phyloP scores from a whole-genome alignment of 2,329 filamentous ascomycete genomes.

The Botryotinia narcissicola region DNA sequence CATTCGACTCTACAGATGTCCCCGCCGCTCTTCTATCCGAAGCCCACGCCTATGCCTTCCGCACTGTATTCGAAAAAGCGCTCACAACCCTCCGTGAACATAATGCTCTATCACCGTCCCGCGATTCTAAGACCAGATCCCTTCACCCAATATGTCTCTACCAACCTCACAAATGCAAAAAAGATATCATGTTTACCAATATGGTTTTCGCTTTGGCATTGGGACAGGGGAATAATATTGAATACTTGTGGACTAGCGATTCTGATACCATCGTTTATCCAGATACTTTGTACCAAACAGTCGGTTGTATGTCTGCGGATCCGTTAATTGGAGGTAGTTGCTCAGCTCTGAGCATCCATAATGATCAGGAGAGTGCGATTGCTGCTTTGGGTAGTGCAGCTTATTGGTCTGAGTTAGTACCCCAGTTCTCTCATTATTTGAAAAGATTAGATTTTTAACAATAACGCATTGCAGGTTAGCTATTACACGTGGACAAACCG shows the following conservation, averaged over 20 bases:
- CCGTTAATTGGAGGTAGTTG: conserved; percentile 39
- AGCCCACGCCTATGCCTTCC: conserved; percentile 22
- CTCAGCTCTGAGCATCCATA: conserved; percentile 39
- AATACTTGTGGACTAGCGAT: conserved; percentile 42
- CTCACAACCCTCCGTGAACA: conserved; percentile 20
- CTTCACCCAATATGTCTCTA: conserved; percentile 35
- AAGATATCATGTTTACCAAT: conserved; percentile 42
- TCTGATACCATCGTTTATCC: conserved; percentile 35
- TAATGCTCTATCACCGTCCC: conserved; percentile 14
- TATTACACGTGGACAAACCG: conserved; percentile 38
- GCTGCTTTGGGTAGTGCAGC: conserved; percentile 38
- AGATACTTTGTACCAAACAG: conserved; percentile 27
- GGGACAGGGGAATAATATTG: conserved; percentile 37
- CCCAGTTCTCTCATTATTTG: too few species aligned
- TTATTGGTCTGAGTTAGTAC: conserved; percentile 38
- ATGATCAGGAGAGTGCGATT: conserved; percentile 36
- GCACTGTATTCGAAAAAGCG: conserved; percentile 23
- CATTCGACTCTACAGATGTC: conserved; percentile 12
- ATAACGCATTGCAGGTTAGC: conserved; percentile 27
- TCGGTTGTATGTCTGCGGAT: conserved; percentile 39
- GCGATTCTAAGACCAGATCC: not conserved
- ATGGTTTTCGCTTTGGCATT: conserved; percentile 40
- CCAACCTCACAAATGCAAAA: conserved; percentile 43
- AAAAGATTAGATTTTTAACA: not conserved
- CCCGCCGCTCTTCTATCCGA: conserved; percentile 22